Percentiles rank a stretch among this genome's conserved stretches.
phyloP scores from a whole-genome alignment of 768 basidiomycete species.

The Pleurotus tuber-regium region DNA sequence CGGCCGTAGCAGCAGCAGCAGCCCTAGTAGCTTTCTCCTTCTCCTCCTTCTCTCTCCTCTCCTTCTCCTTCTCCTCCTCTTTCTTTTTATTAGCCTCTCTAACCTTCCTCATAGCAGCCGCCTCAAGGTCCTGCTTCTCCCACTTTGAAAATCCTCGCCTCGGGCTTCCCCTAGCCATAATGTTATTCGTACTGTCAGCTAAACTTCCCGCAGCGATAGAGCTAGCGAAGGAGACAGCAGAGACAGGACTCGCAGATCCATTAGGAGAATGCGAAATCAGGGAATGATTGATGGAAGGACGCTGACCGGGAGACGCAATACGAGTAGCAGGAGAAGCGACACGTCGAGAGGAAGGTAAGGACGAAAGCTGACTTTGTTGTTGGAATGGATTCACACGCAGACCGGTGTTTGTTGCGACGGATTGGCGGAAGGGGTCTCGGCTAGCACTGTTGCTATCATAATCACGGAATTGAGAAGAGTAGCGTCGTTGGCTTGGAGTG shows the following conservation, averaged over 20 bases:
- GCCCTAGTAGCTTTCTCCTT: slow-evolving; percentile 24
- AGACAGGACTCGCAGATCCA: slow-evolving; percentile 8
- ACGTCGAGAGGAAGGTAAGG: not conserved
- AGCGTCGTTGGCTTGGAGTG: slow-evolving; percentile 34
- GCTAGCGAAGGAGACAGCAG: not conserved
- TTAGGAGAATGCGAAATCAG: slow-evolving; percentile 21
- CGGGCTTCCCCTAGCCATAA: not conserved
- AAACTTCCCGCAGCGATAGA: slow-evolving; percentile 24
- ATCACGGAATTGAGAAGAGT: slow-evolving; percentile 29
- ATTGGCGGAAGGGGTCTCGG: slow-evolving; percentile 41
- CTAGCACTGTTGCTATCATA: slow-evolving; percentile 21
- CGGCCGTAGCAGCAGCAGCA: not conserved
- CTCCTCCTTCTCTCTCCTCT: slow-evolving; percentile 25
- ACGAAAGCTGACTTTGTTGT: slow-evolving; percentile 15
- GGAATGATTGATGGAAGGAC: too few species aligned
- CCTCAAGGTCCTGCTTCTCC: slow-evolving; percentile 86
- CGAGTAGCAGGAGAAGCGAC: not conserved
- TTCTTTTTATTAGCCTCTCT: slow-evolving; percentile 47
- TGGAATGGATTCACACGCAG: slow-evolving; percentile 52
- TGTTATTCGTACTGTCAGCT: slow-evolving; percentile 56
- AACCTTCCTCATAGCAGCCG: slow-evolving; percentile 72
- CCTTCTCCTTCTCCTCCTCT: slow-evolving; percentile 32
- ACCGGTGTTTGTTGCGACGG: slow-evolving; percentile 41
- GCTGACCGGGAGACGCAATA: not conserved
- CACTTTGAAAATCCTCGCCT: slow-evolving; percentile 63